These are phyloP conservation scores for Hypoxylon fragiforme DNA, from an alignment of 495 filamentous ascomycete species.

Conservation along the genomic window DNA sequence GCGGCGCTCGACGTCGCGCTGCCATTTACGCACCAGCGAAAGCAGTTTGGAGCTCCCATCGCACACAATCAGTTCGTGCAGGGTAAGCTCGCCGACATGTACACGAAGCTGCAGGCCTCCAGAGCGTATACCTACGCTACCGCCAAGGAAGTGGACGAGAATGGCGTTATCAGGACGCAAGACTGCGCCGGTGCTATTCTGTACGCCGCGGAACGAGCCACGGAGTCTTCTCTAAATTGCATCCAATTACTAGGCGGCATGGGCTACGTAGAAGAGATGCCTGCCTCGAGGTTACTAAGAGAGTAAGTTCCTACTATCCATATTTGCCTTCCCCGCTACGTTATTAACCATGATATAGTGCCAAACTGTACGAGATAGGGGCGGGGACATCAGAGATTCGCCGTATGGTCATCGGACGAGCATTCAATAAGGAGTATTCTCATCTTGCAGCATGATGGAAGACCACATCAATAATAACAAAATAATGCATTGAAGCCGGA, in stretches of 20 bases:
- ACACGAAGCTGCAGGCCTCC: conserved; percentile 84
- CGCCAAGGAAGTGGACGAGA: conserved; percentile 74
- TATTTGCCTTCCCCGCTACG: neutral
- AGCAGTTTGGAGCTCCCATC: conserved; percentile 86
- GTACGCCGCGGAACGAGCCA: conserved; percentile 92
- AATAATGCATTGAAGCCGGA: too few relatives aligned
- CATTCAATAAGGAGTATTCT: conserved; percentile 89
- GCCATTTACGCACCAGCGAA: conserved; percentile 82
- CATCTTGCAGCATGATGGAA: conserved; percentile 38
- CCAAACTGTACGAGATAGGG: conserved; percentile 91
- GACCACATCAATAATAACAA: neutral
- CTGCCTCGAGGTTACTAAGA: conserved; percentile 79
- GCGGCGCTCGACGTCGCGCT: conserved; percentile 83
- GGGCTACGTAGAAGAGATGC: conserved; percentile 95
- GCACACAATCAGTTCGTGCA: conserved; percentile 94
- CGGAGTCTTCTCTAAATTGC: conserved; percentile 85
- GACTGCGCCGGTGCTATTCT: conserved; percentile 95
- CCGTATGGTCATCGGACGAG: conserved; percentile 91
- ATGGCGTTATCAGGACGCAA: conserved; percentile 72
- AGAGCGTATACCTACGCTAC: conserved; percentile 78
- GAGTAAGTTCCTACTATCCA: conserved; percentile 56
- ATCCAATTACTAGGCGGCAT: conserved; percentile 94
- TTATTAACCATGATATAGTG: conserved; percentile 37
- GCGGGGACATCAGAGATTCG: conserved; percentile 94
- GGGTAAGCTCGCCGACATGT: conserved; percentile 95